Percentiles rank a stretch among this genome's conserved stretches.
Conservation (phyloP, 106 monocot species). For the Gastrodia elata region DNA sequence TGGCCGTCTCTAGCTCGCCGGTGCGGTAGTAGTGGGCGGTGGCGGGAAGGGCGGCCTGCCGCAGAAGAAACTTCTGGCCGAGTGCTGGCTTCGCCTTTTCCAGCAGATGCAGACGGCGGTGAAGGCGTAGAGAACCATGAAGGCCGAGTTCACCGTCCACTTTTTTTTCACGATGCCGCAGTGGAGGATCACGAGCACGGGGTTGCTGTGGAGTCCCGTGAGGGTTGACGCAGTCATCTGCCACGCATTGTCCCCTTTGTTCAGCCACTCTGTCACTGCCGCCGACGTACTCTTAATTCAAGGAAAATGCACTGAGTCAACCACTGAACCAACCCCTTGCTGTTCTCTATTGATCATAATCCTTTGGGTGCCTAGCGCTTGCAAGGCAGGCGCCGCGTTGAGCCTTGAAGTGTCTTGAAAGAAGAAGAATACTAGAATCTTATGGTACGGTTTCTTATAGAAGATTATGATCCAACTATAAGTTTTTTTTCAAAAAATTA, state of each 20-base stretch:
- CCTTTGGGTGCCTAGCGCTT: no score
- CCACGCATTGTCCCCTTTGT: constrained; percentile 31
- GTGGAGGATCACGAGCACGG: constrained; percentile 41
- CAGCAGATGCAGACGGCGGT: constrained; percentile 31
- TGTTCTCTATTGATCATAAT: no score
- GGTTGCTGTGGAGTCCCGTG: constrained; percentile 36
- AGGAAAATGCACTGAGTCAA: no score
- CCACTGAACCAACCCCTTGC: no score
- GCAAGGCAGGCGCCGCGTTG: no score
- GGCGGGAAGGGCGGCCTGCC: constrained; percentile 29
- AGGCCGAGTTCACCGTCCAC: constrained; percentile 45
- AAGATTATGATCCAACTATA: no score
- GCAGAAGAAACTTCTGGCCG: constrained; percentile 24
- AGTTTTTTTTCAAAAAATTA: no score
- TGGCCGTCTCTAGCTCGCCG: constrained; percentile 28
- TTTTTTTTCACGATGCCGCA: constrained; percentile 40
- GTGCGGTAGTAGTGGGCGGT: constrained; percentile 19
- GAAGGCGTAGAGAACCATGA: constrained; percentile 55
- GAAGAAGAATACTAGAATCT: no score
- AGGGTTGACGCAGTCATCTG: constrained; percentile 20
- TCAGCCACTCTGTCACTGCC: constrained; percentile 15
- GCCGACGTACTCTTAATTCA: no score
- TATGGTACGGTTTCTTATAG: no score
- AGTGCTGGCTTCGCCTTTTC: constrained; percentile 30
- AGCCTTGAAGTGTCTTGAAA: no score